Evolutionary conservation across 148 eudicot species (phyloP), one percentile per base, ranked within the genome.

Genomic region (Diospyros kaki): DNA sequence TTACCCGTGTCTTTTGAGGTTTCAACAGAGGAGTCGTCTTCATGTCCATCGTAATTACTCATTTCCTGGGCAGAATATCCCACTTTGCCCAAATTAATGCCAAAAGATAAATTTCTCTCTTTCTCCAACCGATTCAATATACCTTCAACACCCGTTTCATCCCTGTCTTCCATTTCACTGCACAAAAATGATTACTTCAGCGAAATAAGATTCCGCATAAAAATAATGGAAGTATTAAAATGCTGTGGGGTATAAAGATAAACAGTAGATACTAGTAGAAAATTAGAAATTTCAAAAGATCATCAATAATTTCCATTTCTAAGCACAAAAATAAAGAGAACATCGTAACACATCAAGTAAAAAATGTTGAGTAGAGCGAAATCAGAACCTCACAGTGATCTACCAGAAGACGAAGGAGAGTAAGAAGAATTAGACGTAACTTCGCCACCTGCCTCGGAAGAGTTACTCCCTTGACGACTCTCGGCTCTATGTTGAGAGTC

Each of bases 71-170:
- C 64, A 67, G 66, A 56, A 75, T 67, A 62, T 68, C 80, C 87
- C 75, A 73, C 72, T 66, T 54, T 78, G 72, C 70, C 75, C 75
- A 83, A 14, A 58, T 67, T 69, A 61, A 84, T 66, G 66, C 93
- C 90, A 61, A 90, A 75, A 65, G 80, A 86, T 74, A 77, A 61
- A 69, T 79, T 81, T 76, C 98, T 86, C 69, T 90, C 84, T 78
- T 80, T 87, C 84, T 87, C 93, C 73, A 93, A 84, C 71, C 98
- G 83, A 73, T 68, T 82, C 78, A 90, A 77, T 80, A 90, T 93
- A 69, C 96, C 98, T 64, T 87, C 85, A 69, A 93, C 81, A 77
- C 93, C 98, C 11, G 72, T 68, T 40, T 85, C 83, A 51, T 82
- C 82, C 43, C 86, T 87, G 68, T 65, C 62, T 50, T 46, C 77